Percentiles rank a stretch among this genome's conserved stretches.
phyloP scores from a whole-genome alignment of 2,329 filamentous ascomycete species.

The Aspergillus cejpii region DNA sequence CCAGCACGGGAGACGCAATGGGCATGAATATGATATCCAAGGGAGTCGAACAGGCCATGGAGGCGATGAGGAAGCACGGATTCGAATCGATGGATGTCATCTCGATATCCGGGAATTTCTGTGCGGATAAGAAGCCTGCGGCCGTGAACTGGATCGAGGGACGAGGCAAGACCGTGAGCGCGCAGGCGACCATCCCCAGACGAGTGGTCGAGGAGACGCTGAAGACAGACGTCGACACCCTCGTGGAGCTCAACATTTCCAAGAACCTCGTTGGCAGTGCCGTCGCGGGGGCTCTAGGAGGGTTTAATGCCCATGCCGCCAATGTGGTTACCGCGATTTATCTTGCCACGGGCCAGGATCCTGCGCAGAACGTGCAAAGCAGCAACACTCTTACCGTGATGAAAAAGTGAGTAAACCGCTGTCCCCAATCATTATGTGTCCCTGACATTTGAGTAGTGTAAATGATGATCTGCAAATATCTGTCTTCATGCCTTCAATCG shows the following conservation, averaged over 20 bases:
- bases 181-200: constrained; percentile 83
- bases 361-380: constrained; percentile 89
- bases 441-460: constrained; percentile 50
- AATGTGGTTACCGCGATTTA: constrained; percentile 95
- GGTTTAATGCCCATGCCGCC: constrained; percentile 92
- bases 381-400: constrained; percentile 93
- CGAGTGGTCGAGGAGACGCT: constrained; percentile 77
- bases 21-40: constrained; percentile 99
- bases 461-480: constrained; percentile 81
- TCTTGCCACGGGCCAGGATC: constrained; percentile 88
- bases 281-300: constrained; percentile 86
- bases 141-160: constrained; percentile 98
- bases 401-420: constrained; percentile 70
- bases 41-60: constrained; percentile 83
- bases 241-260: constrained; percentile 80
- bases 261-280: constrained; percentile 93
- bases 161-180: constrained; percentile 85
- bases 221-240: constrained; percentile 79
- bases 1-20: constrained; percentile 93
- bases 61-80: constrained; percentile 76
- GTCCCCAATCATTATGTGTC: constrained; percentile 9
- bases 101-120: constrained; percentile 88
- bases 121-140: constrained; percentile 90
- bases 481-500: constrained; percentile 90
- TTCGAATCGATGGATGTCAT: constrained; percentile 92